phyloP scores from a whole-genome alignment of 2,329 filamentous ascomycete species.

The Fusarium avenaceum region DNA sequence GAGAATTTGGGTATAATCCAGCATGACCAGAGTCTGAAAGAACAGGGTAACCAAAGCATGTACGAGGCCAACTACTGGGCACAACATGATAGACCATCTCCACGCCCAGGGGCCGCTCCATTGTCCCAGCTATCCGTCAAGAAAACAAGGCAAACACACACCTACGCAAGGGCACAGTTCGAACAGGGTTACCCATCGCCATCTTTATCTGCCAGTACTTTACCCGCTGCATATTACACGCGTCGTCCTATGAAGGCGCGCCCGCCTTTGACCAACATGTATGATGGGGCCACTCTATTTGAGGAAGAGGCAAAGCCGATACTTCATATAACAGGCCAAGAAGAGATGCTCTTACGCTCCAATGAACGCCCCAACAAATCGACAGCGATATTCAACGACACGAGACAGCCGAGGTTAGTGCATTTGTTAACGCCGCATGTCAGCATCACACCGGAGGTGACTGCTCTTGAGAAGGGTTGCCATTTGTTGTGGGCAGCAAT shows the following conservation, averaged over 20 bases:
- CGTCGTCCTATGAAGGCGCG: conserved; percentile 34
- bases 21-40: not conserved
- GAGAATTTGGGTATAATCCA: conserved; percentile 32
- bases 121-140: conserved; percentile 32
- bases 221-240: conserved; percentile 26
- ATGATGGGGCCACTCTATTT: not conserved
- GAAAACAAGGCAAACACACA: conserved; percentile 34
- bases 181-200: not conserved
- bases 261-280: conserved; percentile 42
- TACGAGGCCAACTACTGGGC: conserved; percentile 23
- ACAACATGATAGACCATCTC: conserved; percentile 31
- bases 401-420: conserved; percentile 1
- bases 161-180: not conserved
- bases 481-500: conserved; percentile 63
- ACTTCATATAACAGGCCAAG: conserved; percentile 3
- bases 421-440: conserved; percentile 59
- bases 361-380: not conserved
- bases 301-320: not conserved
- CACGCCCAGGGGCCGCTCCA: conserved; percentile 7
- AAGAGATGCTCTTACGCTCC: not conserved
- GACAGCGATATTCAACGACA: not conserved
- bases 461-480: conserved; percentile 52
- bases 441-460: conserved; percentile 59
- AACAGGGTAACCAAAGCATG: not conserved
- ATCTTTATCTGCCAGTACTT: conserved; percentile 15